Percentiles rank a stretch among this genome's conserved stretches.
phyloP scores from a whole-genome alignment of 164 flowering plant genomes.

The Nymphaea thermarum region DNA sequence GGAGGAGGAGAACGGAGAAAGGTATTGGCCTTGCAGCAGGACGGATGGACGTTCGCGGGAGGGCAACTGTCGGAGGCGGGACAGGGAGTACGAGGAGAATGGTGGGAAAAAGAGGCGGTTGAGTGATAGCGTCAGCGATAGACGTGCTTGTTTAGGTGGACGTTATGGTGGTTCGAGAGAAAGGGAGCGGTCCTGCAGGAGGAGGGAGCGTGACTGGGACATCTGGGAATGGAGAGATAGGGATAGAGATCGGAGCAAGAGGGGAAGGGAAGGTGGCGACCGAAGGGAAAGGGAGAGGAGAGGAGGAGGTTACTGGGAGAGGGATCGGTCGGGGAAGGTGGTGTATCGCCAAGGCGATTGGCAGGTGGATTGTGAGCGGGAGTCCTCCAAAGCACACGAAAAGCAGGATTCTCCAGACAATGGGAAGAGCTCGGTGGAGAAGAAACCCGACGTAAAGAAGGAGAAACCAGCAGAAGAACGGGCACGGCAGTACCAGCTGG shows the following conservation, averaged over 20 bases:
- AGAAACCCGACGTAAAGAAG: conserved; percentile 34
- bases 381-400: conserved; percentile 17
- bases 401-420: conserved; percentile 23
- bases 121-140: conserved; percentile 3
- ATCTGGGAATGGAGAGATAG: conserved; percentile 42
- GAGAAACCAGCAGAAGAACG: conserved; percentile 64
- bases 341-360: conserved; percentile 57
- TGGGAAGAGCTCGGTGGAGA: conserved; percentile 21
- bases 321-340: conserved; percentile 62
- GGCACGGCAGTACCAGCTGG: conserved; percentile 85
- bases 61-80: conserved; percentile 14
- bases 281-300: conserved; percentile 45
- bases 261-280: conserved; percentile 29
- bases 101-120: conserved; percentile 32
- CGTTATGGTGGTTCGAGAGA: neutral
- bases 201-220: conserved; percentile 47
- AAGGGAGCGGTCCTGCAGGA: conserved; percentile 27
- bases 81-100: conserved; percentile 17
- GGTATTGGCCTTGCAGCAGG: neutral
- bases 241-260: conserved; percentile 33
- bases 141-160: neutral
- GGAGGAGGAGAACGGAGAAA: neutral
- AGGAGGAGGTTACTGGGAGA: conserved; percentile 82
- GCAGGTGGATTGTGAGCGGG: conserved; percentile 47
- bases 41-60: conserved; percentile 13